Conservation (phyloP, 1,284 basidiomycete species). For the Cryptococcus sp. region DNA sequence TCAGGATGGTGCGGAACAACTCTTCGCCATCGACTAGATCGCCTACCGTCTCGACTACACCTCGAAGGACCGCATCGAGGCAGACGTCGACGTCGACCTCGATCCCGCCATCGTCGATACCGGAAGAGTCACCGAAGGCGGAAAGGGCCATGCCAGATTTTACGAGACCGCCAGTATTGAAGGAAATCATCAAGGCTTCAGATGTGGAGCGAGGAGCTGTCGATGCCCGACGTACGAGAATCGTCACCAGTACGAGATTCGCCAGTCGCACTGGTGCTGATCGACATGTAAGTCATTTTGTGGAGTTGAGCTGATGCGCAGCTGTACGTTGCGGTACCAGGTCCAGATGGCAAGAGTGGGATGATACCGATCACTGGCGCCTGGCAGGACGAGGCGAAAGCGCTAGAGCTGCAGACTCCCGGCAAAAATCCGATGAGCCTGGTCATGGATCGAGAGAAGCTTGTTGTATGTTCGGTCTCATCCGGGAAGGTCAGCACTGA, state of each 20-base stretch:
- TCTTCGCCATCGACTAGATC: too few relatives aligned
- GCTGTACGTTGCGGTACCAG: conserved; percentile 11
- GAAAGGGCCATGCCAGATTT: conserved; percentile 7
- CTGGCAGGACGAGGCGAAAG: conserved; percentile 20
- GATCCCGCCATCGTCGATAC: neutral
- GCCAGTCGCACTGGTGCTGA: conserved; percentile 43
- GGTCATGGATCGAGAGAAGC: conserved; percentile 33
- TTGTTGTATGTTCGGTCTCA: conserved; percentile 27
- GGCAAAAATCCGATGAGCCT: conserved; percentile 39
- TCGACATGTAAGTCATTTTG: conserved; percentile 33
- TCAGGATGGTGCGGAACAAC: too few relatives aligned
- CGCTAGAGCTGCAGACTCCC: conserved; percentile 19
- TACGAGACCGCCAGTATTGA: conserved; percentile 16
- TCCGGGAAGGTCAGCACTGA: neutral
- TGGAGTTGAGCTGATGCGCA: conserved; percentile 2
- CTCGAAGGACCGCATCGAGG: too few relatives aligned
- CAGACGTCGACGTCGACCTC: too few relatives aligned
- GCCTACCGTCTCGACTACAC: too few relatives aligned
- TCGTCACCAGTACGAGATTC: conserved; percentile 44
- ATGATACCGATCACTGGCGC: conserved; percentile 26
- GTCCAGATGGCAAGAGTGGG: conserved; percentile 7
- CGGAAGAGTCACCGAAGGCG: neutral
- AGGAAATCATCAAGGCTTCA: conserved; percentile 24
- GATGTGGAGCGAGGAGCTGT: conserved; percentile 32
- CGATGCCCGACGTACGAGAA: conserved; percentile 30